These are phyloP conservation scores for Allantophomopsis cytisporea DNA, from an alignment of 2,329 filamentous ascomycete genomes.

Conservation along the genomic window DNA sequence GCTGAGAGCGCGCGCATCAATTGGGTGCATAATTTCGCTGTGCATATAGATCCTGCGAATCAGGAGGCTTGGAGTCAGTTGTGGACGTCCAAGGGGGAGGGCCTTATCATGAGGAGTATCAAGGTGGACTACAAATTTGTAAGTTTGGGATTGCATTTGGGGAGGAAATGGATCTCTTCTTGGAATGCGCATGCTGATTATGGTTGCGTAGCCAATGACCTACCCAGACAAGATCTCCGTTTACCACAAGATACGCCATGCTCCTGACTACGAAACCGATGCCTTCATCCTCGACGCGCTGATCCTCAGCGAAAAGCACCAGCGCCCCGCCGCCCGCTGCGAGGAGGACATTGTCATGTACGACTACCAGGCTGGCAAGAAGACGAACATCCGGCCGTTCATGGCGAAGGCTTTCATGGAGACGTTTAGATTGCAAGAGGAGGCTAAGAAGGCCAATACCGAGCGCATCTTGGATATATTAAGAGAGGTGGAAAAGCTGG, in stretches of 20 bases:
- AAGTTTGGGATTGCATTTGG: constrained; percentile 23
- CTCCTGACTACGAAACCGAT: constrained; percentile 29
- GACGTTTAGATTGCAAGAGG: constrained; percentile 48
- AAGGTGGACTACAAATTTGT: constrained; percentile 83
- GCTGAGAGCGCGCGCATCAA: constrained; percentile 72
- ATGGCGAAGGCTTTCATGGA: constrained; percentile 45
- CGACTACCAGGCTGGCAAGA: constrained; percentile 49
- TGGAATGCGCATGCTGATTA: not conserved
- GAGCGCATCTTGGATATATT: constrained; percentile 41
- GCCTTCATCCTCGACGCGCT: constrained; percentile 45
- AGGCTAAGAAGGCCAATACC: constrained; percentile 36
- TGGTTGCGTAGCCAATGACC: constrained; percentile 51
- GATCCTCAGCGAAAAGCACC: constrained; percentile 65
- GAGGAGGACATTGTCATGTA: constrained; percentile 71
- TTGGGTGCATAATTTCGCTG: constrained; percentile 60
- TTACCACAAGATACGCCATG: constrained; percentile 58
- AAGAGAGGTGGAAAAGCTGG: constrained; percentile 43
- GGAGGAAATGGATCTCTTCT: too few relatives aligned
- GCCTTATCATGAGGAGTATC: constrained; percentile 69
- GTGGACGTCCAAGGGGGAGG: constrained; percentile 49
- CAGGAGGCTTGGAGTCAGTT: constrained; percentile 53
- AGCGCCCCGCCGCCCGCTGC: constrained; percentile 59
- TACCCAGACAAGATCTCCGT: constrained; percentile 75
- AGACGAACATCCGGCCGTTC: constrained; percentile 42
- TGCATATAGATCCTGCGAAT: constrained; percentile 45